Base-by-base conservation (phyloP, 1,139 yeast genomes). In the Zygoascus meyerae region DNA sequence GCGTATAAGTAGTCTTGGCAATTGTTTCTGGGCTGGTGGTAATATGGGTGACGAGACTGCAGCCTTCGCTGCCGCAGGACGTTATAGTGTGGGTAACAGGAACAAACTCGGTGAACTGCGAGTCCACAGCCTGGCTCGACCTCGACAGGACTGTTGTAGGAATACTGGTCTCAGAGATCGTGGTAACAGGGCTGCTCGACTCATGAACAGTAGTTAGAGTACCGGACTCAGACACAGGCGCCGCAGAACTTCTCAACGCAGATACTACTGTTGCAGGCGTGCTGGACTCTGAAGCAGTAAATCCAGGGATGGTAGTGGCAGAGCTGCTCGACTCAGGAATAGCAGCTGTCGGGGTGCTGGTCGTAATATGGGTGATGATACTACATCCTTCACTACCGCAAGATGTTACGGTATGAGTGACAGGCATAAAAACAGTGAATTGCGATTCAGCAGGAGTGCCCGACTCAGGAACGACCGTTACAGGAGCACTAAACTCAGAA, bases 1-100 rank as follows among this genome's bases (percentile, higher is more conserved):
- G 31, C 10, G 34, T 26, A 30, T 28, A 8, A 26, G 42, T 42
- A 15, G 45, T n/a, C n/a, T n/a, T n/a, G n/a, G 26, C 32, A 14
- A 11, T 17, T 21, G 33, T 28, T 12, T 14, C 5, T 11, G 44
- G 15, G 15, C 28, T 32, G 29, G 10, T 15, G 10, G 18, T 4
- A 7, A 10, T 12, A n/a, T 18, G 28, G 18, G 39, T 35, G 5
- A 16, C 33, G 9, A 21, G 4, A 21, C 26, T 21, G 33, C 34
- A 30, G n/a, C 34, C 34, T 28, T 14, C 18, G 39, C 12, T 18
- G n/a, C 28, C 30, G 17, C 39, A 33, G 16, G 17, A 16, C 12
- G 39, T 35, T 8, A 35, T 21, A 11, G 39, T 17, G 29, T 17
- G n/a, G 3, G 39, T 21, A 16, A 35, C 39, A 16, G 39, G 30